A percentile compares a stretch with the other conserved stretches of the same genome.
These are phyloP conservation scores for Talaromyces sp. DNA, from an alignment of 2,329 filamentous ascomycete species.

Conservation along the genomic window DNA sequence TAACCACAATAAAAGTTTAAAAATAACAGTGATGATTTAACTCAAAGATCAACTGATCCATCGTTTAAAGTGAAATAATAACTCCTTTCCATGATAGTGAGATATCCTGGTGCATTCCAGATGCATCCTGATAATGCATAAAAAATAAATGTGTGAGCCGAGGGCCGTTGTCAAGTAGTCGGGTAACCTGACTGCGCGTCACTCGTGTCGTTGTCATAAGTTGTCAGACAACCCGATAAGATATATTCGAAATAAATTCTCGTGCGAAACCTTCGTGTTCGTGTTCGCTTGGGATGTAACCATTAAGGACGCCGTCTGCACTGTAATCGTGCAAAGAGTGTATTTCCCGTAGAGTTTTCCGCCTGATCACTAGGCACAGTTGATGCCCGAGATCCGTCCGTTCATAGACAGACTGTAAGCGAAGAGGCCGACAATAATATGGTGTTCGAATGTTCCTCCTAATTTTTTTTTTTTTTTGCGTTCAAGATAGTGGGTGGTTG, in stretches of 20 bases:
- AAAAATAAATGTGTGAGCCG: background rate
- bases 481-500: background rate
- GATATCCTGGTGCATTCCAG: slow-evolving; percentile 1
- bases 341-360: background rate
- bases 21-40: background rate
- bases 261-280: background rate
- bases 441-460: background rate
- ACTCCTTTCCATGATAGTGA: slow-evolving; percentile 2
- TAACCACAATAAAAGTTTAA: background rate
- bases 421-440: background rate
- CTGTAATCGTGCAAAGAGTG: background rate
- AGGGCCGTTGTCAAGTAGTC: background rate
- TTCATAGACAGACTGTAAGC: background rate
- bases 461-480: background rate
- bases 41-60: background rate
- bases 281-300: background rate
- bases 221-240: background rate
- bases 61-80: background rate
- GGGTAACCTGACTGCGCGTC: background rate
- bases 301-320: background rate
- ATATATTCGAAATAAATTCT: slow-evolving; percentile 1
- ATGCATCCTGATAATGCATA: background rate
- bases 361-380: background rate
- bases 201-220: background rate
- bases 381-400: slow-evolving; percentile 1